Evolutionary conservation across 192 early-diverging fungal species (phyloP).

Genomic region (Umbelopsis ramanniana): DNA sequence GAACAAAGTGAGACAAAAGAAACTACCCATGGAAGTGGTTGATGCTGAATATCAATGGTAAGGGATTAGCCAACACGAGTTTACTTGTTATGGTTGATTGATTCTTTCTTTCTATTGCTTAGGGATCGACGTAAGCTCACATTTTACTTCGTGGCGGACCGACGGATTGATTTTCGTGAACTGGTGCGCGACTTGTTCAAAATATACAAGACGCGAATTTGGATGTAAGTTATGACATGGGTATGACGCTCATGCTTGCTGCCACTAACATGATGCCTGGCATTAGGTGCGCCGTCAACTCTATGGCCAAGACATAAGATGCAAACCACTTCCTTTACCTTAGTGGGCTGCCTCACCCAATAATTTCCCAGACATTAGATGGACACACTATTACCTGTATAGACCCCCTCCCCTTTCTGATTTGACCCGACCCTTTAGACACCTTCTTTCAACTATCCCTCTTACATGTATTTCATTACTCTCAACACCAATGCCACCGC

Average conservation of each 20-base stretch:
- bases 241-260: neutral
- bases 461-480: neutral
- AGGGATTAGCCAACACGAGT: neutral
- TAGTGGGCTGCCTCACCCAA: neutral
- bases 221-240: slow-evolving; percentile 69
- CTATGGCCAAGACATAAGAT: slow-evolving; percentile 12
- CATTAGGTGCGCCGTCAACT: slow-evolving; percentile 14
- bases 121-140: slow-evolving; percentile 96
- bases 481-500: neutral
- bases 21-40: slow-evolving; percentile 93
- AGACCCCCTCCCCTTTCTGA: neutral
- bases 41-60: slow-evolving; percentile 99
- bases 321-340: neutral
- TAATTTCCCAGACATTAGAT: neutral
- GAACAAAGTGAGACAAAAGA: slow-evolving; percentile 86
- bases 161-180: slow-evolving; percentile 95
- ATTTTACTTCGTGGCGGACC: slow-evolving; percentile 93
- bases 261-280: no score
- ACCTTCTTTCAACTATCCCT: neutral
- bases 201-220: slow-evolving; percentile 97
- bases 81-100: neutral
- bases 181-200: slow-evolving; percentile 96
- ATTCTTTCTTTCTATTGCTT: neutral
- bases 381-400: slow-evolving; percentile 19
- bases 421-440: neutral